These are phyloP conservation scores for Echites panduratus DNA, from an alignment of 257 asterid species.

Conservation along the genomic window DNA sequence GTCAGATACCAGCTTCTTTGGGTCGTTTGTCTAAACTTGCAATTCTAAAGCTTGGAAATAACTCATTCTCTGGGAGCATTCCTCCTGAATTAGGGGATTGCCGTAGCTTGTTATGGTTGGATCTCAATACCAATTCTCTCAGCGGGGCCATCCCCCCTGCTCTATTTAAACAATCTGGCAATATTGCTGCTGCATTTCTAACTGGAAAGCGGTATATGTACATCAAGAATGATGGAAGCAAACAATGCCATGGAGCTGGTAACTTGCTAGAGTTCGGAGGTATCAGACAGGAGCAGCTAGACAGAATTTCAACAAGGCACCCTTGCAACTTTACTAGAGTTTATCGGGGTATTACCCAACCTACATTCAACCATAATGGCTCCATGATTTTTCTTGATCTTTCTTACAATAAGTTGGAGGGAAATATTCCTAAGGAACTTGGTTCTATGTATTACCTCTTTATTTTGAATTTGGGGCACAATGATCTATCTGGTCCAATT, in stretches of 20 bases:
- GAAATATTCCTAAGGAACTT: slow-evolving; percentile 81
- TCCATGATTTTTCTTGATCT: slow-evolving; percentile 91
- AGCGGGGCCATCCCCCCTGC: slow-evolving; percentile 67
- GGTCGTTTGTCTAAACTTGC: slow-evolving; percentile 65
- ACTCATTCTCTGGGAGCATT: slow-evolving; percentile 62
- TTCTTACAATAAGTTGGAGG: slow-evolving; percentile 64
- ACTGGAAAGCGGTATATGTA: slow-evolving; percentile 65
- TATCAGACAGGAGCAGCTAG: slow-evolving; percentile 58
- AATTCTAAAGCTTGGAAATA: slow-evolving; percentile 77
- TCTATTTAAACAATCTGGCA: slow-evolving; percentile 78
- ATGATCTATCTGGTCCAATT: slow-evolving; percentile 67
- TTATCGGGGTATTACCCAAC: slow-evolving; percentile 61
- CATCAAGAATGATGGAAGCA: slow-evolving; percentile 76
- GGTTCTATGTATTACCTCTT: slow-evolving; percentile 67
- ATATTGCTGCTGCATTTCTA: slow-evolving; percentile 50
- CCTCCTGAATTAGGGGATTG: slow-evolving; percentile 87
- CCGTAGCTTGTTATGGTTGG: slow-evolving; percentile 86
- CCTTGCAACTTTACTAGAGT: slow-evolving; percentile 78
- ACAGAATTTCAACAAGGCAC: slow-evolving; percentile 57
- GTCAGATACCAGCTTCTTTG: slow-evolving; percentile 69
- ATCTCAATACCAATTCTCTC: slow-evolving; percentile 66
- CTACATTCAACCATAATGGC: slow-evolving; percentile 83
- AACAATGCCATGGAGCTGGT: slow-evolving; percentile 87
- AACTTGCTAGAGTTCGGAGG: slow-evolving; percentile 95
- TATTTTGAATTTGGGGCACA: slow-evolving; percentile 73